These are phyloP conservation scores for Hibiscus tridactylites DNA, from an alignment of 345 rosid genomes.

Conservation along the genomic window DNA sequence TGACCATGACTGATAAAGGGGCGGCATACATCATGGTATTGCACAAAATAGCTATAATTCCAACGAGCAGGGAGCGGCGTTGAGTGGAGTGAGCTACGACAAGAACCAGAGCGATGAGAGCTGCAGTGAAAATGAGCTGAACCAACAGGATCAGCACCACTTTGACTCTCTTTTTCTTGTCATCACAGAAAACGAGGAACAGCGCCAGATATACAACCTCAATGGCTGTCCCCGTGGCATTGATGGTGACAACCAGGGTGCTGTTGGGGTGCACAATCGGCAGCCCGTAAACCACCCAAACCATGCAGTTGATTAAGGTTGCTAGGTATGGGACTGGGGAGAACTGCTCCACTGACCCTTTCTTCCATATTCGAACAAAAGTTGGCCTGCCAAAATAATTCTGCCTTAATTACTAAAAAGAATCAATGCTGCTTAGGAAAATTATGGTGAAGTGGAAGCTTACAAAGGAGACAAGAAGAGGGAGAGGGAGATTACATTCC, in stretches of 20 bases:
- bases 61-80: slow-evolving; percentile 44
- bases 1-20: slow-evolving; percentile 73
- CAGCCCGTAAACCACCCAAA: slow-evolving; percentile 78
- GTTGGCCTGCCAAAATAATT: slow-evolving; percentile 56
- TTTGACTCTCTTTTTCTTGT: slow-evolving; percentile 30
- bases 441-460: slow-evolving; percentile 16
- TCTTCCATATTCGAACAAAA: slow-evolving; percentile 57
- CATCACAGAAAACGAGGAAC: slow-evolving; percentile 33
- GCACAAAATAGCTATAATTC: slow-evolving; percentile 51
- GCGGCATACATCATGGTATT: slow-evolving; percentile 82
- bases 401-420: not conserved
- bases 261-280: slow-evolving; percentile 70
- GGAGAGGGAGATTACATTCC: slow-evolving; percentile 64
- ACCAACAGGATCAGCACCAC: slow-evolving; percentile 18
- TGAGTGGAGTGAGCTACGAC: slow-evolving; percentile 35
- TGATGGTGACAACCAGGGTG: slow-evolving; percentile 62
- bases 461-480: slow-evolving; percentile 84
- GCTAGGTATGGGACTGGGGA: slow-evolving; percentile 72
- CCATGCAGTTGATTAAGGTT: slow-evolving; percentile 67
- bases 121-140: slow-evolving; percentile 35
- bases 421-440: not conserved
- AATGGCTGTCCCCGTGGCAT: slow-evolving; percentile 52
- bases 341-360: slow-evolving; percentile 66
- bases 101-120: slow-evolving; percentile 29
- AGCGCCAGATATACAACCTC: slow-evolving; percentile 44